Base-by-base conservation (phyloP, 805 yeast species). In the Candida stauntonica region DNA sequence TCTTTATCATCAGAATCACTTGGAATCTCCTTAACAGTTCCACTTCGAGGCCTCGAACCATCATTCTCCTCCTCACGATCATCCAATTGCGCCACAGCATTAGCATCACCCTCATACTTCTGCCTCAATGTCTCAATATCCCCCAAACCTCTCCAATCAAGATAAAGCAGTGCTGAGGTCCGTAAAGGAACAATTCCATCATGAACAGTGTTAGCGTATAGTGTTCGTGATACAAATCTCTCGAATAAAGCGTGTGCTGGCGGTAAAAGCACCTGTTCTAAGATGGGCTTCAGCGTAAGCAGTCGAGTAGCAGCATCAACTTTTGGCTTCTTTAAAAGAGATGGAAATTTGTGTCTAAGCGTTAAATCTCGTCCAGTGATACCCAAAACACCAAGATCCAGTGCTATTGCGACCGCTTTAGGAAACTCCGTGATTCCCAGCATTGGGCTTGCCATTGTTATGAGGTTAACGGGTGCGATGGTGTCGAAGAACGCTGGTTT, bases 131-230 rank as follows among this genome's bases (percentile, higher is more conserved):
- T 58, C 7, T 65, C 60, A 1, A 81, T 81, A 33, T 70, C 68
- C 3, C 73, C 65, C 14, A 83, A 63, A 3, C 87, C 94, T 42
- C 73, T 73, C 84, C 95, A 88, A 58, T 93, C 98, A 12, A 93
- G 60, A 53, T 82, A 91, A 19, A 91, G 61, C 37, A 91, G 63
- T 0, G 97, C 87, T 0, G 96, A 79, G 0, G 99, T 93, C 36
- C 98, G 67, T 50, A 93, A 65, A 0, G 99, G 98, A 2, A 93
- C 99, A 37, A 93, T 88, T 3, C 99, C 99, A 63, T 93, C 99
- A 60, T 93, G 81, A 15, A 86, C 69, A 0, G 85, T 81, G 61
- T 93, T 93, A 0, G 98, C 96, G 60, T 93, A 93, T 0, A 84
- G 65, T 0, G 96, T 87, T 45, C 97, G 68, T 43, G 82, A 65